phyloP scores from a whole-genome alignment of 495 filamentous ascomycete species.

The Hypoxylon cercidicola region DNA sequence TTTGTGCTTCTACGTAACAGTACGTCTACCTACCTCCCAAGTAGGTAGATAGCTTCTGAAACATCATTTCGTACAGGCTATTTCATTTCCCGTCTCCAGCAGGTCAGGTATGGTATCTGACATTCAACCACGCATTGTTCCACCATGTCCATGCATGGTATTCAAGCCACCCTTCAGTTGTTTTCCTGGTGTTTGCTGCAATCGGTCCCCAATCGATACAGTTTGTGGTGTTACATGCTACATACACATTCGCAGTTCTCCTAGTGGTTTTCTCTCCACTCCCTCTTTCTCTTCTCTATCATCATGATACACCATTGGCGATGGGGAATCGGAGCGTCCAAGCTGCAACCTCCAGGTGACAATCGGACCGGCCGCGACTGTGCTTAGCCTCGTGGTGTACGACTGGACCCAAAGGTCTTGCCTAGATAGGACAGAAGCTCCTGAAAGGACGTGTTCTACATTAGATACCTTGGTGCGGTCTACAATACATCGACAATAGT shows the following conservation, averaged over 20 bases:
- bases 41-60: constrained; percentile 17
- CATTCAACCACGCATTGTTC: constrained; percentile 11
- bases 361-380: constrained; percentile 36
- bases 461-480: neutral
- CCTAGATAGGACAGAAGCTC: constrained; percentile 21
- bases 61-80: constrained; percentile 1
- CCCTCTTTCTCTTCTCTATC: too few species aligned
- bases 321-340: neutral
- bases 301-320: too few species aligned
- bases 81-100: neutral
- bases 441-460: too few species aligned
- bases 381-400: constrained; percentile 28
- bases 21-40: neutral
- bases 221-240: too few species aligned
- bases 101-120: neutral
- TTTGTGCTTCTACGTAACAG: neutral
- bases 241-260: too few species aligned
- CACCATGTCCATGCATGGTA: constrained; percentile 2
- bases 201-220: too few species aligned
- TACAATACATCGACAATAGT: neutral
- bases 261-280: neutral
- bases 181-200: constrained; percentile 5
- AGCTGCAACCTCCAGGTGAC: constrained; percentile 19
- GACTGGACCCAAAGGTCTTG: constrained; percentile 15
- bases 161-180: too few species aligned